Conservation (phyloP, 257 asterid genomes). For the Verbascum thapsus region DNA sequence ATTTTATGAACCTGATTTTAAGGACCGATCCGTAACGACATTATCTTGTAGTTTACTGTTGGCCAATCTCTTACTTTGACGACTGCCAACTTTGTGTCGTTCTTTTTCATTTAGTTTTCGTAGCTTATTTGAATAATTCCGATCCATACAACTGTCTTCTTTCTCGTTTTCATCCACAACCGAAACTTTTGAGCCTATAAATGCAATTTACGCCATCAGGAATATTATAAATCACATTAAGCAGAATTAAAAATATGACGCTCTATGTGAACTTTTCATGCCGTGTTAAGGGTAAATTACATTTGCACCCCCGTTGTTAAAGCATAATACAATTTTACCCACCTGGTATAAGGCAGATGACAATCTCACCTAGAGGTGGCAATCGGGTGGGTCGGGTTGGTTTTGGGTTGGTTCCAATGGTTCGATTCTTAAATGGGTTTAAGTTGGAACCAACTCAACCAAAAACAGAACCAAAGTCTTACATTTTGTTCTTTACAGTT, state of each 20-base stretch:
- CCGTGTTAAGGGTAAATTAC: no score
- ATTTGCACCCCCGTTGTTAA: no score
- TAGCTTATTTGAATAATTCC: constrained; percentile 22
- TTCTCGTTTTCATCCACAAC: constrained; percentile 1
- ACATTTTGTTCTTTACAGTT: no score
- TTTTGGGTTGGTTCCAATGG: no score
- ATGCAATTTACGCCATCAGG: constrained; percentile 1
- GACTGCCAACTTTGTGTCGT: constrained; percentile 18
- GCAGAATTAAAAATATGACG: background rate
- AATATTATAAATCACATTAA: background rate
- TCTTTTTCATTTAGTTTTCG: constrained; percentile 18
- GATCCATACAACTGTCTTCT: constrained; percentile 21
- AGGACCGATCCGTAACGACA: constrained; percentile 16
- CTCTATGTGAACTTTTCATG: background rate
- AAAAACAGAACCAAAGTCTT: no score
- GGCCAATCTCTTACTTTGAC: constrained; percentile 31
- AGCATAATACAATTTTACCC: no score
- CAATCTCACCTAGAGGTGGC: no score
- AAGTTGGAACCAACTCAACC: no score
- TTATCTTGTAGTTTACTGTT: constrained; percentile 9
- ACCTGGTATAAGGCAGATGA: no score
- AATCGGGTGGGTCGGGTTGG: no score
- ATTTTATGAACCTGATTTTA: constrained; percentile 31
- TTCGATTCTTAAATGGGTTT: no score
- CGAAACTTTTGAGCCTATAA: constrained; percentile 33